Evolutionary conservation across 2,329 filamentous ascomycete genomes (phyloP).

Genomic region (Hypoxylon sp.): DNA sequence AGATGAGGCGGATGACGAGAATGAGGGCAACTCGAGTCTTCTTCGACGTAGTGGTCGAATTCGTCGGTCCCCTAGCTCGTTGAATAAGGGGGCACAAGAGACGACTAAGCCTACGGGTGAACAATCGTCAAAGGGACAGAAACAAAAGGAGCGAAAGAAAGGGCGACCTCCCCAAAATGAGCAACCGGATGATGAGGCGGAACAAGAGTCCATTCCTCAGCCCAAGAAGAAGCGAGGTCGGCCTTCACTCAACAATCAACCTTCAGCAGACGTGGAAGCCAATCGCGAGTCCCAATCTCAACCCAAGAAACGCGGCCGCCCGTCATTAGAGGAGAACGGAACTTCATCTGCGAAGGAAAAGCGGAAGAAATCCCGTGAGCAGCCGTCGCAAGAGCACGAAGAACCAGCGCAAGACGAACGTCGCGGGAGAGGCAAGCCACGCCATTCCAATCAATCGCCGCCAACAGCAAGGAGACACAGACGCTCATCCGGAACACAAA

Average conservation of each 20-base stretch:
- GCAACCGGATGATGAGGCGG: slow-evolving; percentile 15
- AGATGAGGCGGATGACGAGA: slow-evolving; percentile 54
- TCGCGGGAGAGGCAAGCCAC: slow-evolving; percentile 13
- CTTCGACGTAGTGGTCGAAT: slow-evolving; percentile 49
- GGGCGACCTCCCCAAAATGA: slow-evolving; percentile 24
- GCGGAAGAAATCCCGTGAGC: slow-evolving; percentile 28
- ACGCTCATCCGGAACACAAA: slow-evolving; percentile 33
- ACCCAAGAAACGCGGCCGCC: slow-evolving; percentile 45
- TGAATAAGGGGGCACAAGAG: slow-evolving; percentile 20
- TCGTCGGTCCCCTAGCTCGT: slow-evolving; percentile 32
- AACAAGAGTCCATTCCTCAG: slow-evolving; percentile 37
- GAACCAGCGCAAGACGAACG: slow-evolving; percentile 29
- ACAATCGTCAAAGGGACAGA: slow-evolving; percentile 12
- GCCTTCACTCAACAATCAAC: slow-evolving; percentile 48
- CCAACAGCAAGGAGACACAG: slow-evolving; percentile 25
- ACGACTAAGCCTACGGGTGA: slow-evolving; percentile 11
- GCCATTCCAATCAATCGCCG: slow-evolving; percentile 24
- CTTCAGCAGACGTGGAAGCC: slow-evolving; percentile 32
- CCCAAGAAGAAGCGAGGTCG: slow-evolving; percentile 48
- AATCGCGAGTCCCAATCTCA: slow-evolving; percentile 25
- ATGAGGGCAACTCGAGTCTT: slow-evolving; percentile 51
- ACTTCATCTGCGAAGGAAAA: slow-evolving; percentile 41
- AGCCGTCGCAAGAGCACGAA: slow-evolving; percentile 32
- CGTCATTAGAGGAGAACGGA: slow-evolving; percentile 32
- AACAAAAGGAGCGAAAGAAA: slow-evolving; percentile 33